These are phyloP conservation scores for Parachaetomium inaequale DNA, from an alignment of 495 filamentous ascomycete species.

Conservation along the genomic window DNA sequence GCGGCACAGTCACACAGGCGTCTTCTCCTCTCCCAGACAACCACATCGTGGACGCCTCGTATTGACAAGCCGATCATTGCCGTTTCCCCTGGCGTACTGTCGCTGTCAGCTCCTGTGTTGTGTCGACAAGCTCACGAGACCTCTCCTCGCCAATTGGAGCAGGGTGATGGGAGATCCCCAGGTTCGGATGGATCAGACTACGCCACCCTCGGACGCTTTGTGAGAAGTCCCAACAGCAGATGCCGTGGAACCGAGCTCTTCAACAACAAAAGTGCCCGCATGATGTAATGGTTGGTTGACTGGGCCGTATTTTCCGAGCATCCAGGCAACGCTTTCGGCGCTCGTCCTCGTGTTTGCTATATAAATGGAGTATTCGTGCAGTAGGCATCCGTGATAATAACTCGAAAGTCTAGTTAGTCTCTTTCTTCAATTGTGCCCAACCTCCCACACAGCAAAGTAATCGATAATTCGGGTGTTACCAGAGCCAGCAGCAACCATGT, in stretches of 20 bases:
- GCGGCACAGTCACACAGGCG: no score
- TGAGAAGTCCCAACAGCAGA: not conserved
- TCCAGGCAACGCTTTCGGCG: not conserved
- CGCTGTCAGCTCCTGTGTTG: no score
- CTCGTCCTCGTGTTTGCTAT: not conserved
- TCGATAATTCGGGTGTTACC: no score
- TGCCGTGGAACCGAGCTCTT: not conserved
- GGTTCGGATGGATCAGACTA: not conserved
- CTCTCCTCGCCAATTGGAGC: not conserved
- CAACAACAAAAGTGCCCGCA: not conserved
- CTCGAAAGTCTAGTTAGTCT: not conserved
- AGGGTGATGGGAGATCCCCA: not conserved
- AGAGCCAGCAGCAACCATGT: conserved; percentile 3
- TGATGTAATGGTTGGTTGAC: not conserved
- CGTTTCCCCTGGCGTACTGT: no score
- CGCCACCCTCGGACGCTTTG: not conserved
- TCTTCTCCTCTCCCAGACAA: no score
- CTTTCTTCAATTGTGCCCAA: not conserved
- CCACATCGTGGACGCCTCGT: not conserved
- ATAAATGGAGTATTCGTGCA: not conserved
- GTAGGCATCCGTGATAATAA: not conserved
- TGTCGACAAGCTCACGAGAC: not conserved
- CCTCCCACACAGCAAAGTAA: no score
- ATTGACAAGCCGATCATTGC: no score
- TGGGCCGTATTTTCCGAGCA: not conserved